Percentiles rank a stretch among this genome's conserved stretches.
phyloP scores from a whole-genome alignment of 495 filamentous ascomycete genomes.

The Penicillium crystallinum region DNA sequence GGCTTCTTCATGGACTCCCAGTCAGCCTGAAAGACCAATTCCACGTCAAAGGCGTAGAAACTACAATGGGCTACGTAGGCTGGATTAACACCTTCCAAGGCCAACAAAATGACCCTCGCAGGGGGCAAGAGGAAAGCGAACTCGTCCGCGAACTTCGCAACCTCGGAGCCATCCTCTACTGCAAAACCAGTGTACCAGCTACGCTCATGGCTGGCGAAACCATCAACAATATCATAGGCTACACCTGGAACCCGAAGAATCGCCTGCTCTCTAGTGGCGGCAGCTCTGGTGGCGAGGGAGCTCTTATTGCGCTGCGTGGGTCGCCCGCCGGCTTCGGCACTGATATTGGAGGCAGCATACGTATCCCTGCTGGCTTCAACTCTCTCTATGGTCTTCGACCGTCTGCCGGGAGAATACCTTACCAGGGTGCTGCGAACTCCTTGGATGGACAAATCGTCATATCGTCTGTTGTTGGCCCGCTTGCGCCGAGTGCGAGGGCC shows the following conservation, averaged over 20 bases:
- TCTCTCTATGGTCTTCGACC: slow-evolving; percentile 53
- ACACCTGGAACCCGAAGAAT: slow-evolving; percentile 49
- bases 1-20: slow-evolving; percentile 61
- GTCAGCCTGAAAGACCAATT: slow-evolving; percentile 68
- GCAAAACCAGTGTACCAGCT: slow-evolving; percentile 60
- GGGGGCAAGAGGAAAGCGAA: slow-evolving; percentile 40
- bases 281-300: slow-evolving; percentile 61
- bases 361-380: slow-evolving; percentile 63
- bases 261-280: slow-evolving; percentile 45
- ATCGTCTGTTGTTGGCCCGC: slow-evolving; percentile 54
- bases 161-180: slow-evolving; percentile 58
- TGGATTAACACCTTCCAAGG: slow-evolving; percentile 52
- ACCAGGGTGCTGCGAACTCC: slow-evolving; percentile 39
- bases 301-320: slow-evolving; percentile 50
- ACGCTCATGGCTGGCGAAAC: slow-evolving; percentile 60
- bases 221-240: slow-evolving; percentile 50
- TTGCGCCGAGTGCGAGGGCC: slow-evolving; percentile 45
- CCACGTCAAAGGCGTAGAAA: slow-evolving; percentile 60
- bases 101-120: slow-evolving; percentile 34
- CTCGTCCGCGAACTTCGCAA: slow-evolving; percentile 48
- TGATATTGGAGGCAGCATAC: slow-evolving; percentile 68
- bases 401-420: slow-evolving; percentile 42
- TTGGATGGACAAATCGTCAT: slow-evolving; percentile 57
- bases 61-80: slow-evolving; percentile 57
- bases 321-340: slow-evolving; percentile 57